phyloP scores from a whole-genome alignment of 345 rosid genomes.

The Iberis pinnata region DNA sequence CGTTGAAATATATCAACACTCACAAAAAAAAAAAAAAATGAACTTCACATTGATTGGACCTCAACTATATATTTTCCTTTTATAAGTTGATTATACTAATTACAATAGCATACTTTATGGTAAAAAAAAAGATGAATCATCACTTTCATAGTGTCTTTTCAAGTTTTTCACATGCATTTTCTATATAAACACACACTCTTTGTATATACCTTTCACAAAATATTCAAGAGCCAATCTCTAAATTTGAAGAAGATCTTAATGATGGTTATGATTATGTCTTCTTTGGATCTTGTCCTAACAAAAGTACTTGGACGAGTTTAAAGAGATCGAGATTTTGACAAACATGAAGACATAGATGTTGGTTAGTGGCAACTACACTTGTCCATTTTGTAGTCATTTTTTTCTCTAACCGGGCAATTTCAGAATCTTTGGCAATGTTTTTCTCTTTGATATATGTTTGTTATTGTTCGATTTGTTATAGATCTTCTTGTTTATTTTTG shows the following conservation, averaged over 20 bases:
- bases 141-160: conserved; percentile 24
- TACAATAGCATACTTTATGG: conserved; percentile 22
- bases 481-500: background rate
- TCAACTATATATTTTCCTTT: background rate
- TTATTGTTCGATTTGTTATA: conserved; percentile 7
- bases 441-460: background rate
- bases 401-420: conserved; percentile 32
- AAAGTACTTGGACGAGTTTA: background rate
- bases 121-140: conserved; percentile 15
- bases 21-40: too few relatives aligned
- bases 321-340: conserved; percentile 13
- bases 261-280: conserved; percentile 14
- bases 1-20: background rate
- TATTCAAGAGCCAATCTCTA: conserved; percentile 2
- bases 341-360: background rate
- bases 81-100: conserved; percentile 3
- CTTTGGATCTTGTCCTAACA: conserved; percentile 5
- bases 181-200: conserved; percentile 11
- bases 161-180: conserved; percentile 23
- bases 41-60: background rate
- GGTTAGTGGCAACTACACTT: background rate
- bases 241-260: conserved; percentile 20
- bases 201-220: conserved; percentile 12
- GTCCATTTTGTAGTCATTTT: background rate
- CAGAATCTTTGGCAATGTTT: conserved; percentile 34